These are phyloP conservation scores for Agrocybe praecox DNA, from an alignment of 768 basidiomycete species.

Conservation along the genomic window DNA sequence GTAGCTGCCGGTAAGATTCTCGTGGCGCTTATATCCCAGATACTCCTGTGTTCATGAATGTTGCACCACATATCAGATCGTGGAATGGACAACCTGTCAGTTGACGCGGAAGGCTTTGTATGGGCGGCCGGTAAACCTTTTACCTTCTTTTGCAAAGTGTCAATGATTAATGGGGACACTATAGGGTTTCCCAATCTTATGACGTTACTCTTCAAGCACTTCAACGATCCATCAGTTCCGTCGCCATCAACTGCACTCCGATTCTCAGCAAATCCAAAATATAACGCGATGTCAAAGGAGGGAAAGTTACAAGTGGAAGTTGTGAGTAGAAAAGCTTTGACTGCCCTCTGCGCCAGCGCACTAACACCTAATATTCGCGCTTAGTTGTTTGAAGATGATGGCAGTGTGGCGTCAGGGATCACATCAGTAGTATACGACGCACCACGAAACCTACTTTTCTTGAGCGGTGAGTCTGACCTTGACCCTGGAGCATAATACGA, in stretches of 20 bases:
- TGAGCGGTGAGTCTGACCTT: slow-evolving; percentile 45
- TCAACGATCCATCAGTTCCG: slow-evolving; percentile 37
- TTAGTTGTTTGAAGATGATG: slow-evolving; percentile 56
- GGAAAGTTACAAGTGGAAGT: slow-evolving; percentile 52
- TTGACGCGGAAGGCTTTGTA: slow-evolving; percentile 60
- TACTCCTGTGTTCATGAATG: neutral
- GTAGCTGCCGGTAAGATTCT: slow-evolving; percentile 51
- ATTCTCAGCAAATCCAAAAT: slow-evolving; percentile 47
- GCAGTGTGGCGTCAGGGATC: slow-evolving; percentile 47
- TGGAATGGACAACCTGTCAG: slow-evolving; percentile 59
- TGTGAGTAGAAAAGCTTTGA: slow-evolving; percentile 26
- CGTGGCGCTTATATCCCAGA: neutral
- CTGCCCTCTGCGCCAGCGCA: neutral
- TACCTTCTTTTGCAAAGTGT: neutral
- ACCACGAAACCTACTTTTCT: slow-evolving; percentile 44
- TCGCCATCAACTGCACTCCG: slow-evolving; percentile 50
- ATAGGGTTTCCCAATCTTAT: slow-evolving; percentile 49
- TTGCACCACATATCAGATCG: slow-evolving; percentile 39
- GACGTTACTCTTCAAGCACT: slow-evolving; percentile 35
- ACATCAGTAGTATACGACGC: slow-evolving; percentile 57
- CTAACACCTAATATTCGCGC: neutral
- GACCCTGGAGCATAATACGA: neutral
- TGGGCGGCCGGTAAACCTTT: slow-evolving; percentile 58
- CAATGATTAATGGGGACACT: neutral
- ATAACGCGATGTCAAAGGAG: slow-evolving; percentile 44